These are phyloP conservation scores for Dipodascopsis tothii DNA, from an alignment of 805 yeast species.

Conservation along the genomic window DNA sequence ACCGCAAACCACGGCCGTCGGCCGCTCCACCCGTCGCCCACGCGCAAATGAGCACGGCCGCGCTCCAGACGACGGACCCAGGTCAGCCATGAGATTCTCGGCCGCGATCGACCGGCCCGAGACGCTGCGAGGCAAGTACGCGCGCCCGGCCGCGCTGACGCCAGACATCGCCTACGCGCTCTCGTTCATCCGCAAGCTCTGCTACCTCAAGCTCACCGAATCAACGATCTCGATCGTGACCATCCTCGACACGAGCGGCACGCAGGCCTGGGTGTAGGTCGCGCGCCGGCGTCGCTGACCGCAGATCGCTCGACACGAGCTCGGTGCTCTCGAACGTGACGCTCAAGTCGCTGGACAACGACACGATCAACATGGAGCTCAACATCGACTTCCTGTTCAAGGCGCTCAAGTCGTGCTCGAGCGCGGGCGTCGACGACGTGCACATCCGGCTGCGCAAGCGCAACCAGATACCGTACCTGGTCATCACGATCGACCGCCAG, in stretches of 20 bases:
- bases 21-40: too few species aligned
- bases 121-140: conserved; percentile 4
- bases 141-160: not conserved
- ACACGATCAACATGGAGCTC: conserved; percentile 52
- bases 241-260: conserved; percentile 42
- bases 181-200: conserved; percentile 46
- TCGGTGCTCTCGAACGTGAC: conserved; percentile 6
- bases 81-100: conserved; percentile 6
- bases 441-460: conserved; percentile 24
- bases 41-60: too few species aligned
- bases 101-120: conserved; percentile 9
- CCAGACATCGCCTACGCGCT: conserved; percentile 43
- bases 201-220: conserved; percentile 51
- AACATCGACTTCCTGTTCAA: conserved; percentile 55
- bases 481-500: conserved; percentile 51
- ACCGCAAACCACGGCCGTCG: too few species aligned
- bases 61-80: too few species aligned
- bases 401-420: conserved; percentile 49
- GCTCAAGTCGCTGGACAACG: conserved; percentile 35
- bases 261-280: conserved; percentile 53
- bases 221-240: conserved; percentile 45
- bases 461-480: conserved; percentile 45
- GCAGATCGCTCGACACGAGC: conserved; percentile 9
- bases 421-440: conserved; percentile 30
- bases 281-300: too few species aligned